A percentile compares a stretch with the other conserved stretches of the same genome.
phyloP scores from a whole-genome alignment of 2,329 filamentous ascomycete species.

The Xylogone sp. region DNA sequence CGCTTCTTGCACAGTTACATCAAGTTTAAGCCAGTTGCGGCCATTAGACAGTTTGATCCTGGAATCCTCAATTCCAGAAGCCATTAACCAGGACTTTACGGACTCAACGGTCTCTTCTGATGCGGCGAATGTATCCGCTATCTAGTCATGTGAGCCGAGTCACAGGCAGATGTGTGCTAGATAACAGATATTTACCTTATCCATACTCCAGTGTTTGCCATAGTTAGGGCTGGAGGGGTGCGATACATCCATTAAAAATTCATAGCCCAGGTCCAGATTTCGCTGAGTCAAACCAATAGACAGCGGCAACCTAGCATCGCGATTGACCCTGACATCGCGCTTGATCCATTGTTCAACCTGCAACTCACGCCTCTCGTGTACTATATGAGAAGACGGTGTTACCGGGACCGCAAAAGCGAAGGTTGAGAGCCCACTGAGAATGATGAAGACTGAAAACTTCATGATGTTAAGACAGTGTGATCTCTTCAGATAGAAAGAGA shows the following conservation, averaged over 20 bases:
- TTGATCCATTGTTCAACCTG: constrained; percentile 11
- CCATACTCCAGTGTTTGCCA: constrained; percentile 39
- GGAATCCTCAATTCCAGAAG: constrained; percentile 43
- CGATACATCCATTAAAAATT: constrained; percentile 38
- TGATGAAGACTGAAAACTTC: constrained; percentile 12
- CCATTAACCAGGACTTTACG: constrained; percentile 49
- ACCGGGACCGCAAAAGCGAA: constrained; percentile 8
- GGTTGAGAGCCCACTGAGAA: constrained; percentile 7
- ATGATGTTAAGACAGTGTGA: no score
- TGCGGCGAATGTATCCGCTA: constrained; percentile 39
- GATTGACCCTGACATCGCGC: constrained; percentile 10
- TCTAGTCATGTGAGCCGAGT: constrained; percentile 19
- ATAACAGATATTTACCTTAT: not conserved
- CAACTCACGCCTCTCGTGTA: constrained; percentile 18
- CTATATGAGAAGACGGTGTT: constrained; percentile 8
- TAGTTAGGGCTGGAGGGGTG: constrained; percentile 40
- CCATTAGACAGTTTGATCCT: constrained; percentile 42
- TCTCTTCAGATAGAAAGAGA: no score
- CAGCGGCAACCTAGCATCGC: constrained; percentile 14
- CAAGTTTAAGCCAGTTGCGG: constrained; percentile 23
- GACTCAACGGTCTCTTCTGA: constrained; percentile 40
- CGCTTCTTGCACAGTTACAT: constrained; percentile 32
- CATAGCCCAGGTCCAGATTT: constrained; percentile 40
- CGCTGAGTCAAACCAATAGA: constrained; percentile 39
- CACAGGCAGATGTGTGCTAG: no score